A percentile compares a stretch with the other conserved stretches of the same genome.
Evolutionary conservation across 2,329 filamentous ascomycete genomes (phyloP).

Genomic region (Scedosporium boydii): DNA sequence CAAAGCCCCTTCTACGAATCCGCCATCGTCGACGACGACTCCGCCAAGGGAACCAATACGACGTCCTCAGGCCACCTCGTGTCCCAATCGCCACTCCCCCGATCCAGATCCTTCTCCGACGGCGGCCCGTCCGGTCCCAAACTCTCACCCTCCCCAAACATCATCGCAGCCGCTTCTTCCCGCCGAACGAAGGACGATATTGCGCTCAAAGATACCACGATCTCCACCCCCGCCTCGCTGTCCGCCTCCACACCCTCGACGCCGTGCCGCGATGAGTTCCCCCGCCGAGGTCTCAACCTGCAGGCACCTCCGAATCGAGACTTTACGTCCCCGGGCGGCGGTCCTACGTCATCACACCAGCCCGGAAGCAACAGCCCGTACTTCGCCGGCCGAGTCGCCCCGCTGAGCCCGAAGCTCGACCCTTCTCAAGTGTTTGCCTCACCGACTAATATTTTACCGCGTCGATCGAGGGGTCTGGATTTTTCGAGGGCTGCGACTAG

Average conservation of each 20-base stretch:
- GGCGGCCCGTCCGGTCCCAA: slow-evolving; percentile 40
- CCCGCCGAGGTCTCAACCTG: slow-evolving; percentile 55
- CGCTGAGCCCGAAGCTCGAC: slow-evolving; percentile 80
- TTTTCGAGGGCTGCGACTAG: slow-evolving; percentile 91
- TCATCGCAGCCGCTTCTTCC: slow-evolving; percentile 38
- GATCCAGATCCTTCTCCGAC: slow-evolving; percentile 57
- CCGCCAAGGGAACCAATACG: not conserved
- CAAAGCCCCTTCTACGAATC: not conserved
- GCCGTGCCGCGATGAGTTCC: slow-evolving; percentile 56
- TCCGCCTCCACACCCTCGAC: slow-evolving; percentile 43
- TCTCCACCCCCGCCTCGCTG: slow-evolving; percentile 1
- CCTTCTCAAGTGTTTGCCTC: slow-evolving; percentile 77
- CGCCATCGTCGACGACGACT: not conserved
- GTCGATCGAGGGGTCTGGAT: slow-evolving; percentile 82
- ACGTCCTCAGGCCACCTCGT: not conserved
- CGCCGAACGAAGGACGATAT: slow-evolving; percentile 59
- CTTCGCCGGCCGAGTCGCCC: slow-evolving; percentile 43
- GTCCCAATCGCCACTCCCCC: slow-evolving; percentile 33
- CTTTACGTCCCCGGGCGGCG: not conserved
- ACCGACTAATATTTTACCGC: slow-evolving; percentile 77
- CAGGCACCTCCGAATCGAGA: slow-evolving; percentile 54
- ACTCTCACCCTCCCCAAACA: slow-evolving; percentile 48
- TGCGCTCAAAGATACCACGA: slow-evolving; percentile 32
- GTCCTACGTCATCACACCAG: slow-evolving; percentile 10
- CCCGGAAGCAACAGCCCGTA: slow-evolving; percentile 4